Evolutionary conservation across 1,284 basidiomycete genomes (phyloP).

Genomic region (Pseudozyma tsukubaensis): DNA sequence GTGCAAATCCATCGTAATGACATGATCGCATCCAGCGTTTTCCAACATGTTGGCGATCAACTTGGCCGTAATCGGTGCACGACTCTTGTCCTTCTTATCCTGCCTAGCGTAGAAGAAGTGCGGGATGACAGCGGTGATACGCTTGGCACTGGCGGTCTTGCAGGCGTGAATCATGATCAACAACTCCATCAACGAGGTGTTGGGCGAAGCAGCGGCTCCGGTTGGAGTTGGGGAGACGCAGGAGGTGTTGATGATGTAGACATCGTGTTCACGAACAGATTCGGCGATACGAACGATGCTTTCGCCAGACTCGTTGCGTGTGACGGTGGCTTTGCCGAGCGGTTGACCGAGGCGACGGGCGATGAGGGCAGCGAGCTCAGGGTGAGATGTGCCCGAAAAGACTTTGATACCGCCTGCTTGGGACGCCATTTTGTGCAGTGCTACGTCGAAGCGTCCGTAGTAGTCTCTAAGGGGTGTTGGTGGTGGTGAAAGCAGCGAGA

Average conservation of each 20-base stretch:
- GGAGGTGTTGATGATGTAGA: conserved; percentile 98
- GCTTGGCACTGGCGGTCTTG: conserved; percentile 84
- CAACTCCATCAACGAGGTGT: conserved; percentile 89
- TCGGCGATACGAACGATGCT: conserved; percentile 91
- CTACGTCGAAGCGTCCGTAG: neutral
- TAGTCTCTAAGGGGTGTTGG: neutral
- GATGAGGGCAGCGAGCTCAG: conserved; percentile 92
- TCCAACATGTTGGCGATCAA: conserved; percentile 99
- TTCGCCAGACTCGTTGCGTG: conserved; percentile 90
- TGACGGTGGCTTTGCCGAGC: conserved; percentile 75
- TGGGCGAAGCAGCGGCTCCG: conserved; percentile 51
- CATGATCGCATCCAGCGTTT: conserved; percentile 96
- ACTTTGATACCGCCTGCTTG: conserved; percentile 45
- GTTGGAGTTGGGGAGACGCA: conserved; percentile 74
- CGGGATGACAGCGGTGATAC: conserved; percentile 87
- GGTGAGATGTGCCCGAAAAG: conserved; percentile 74
- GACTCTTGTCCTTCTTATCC: conserved; percentile 99
- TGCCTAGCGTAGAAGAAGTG: conserved; percentile 71
- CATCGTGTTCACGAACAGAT: conserved; percentile 96
- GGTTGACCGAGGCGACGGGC: conserved; percentile 75
- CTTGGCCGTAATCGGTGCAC: conserved; percentile 98
- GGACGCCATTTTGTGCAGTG: conserved; percentile 23
- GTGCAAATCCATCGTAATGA: conserved; percentile 73
- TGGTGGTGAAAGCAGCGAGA: neutral
- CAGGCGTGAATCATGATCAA: conserved; percentile 99